phyloP scores from a whole-genome alignment of 1,284 basidiomycete species.

The Tilletia setariae region DNA sequence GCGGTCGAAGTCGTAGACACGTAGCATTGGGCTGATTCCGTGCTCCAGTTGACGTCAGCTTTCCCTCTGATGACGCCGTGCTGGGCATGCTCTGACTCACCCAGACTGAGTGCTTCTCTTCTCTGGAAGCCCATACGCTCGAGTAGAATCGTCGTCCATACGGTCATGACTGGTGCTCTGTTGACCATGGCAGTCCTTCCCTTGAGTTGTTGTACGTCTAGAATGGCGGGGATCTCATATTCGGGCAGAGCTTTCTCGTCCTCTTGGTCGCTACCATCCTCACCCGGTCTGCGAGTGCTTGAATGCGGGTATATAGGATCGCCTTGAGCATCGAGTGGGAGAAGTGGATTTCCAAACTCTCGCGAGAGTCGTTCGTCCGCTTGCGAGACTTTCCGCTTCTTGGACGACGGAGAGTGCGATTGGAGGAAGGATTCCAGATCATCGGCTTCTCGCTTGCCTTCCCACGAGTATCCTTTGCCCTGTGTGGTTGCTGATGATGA shows the following conservation, averaged over 20 bases:
- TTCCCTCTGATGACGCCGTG: no score
- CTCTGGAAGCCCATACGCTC: slow-evolving; percentile 78
- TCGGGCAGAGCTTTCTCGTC: not conserved
- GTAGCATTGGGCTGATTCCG: slow-evolving; percentile 71
- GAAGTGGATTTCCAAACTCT: slow-evolving; percentile 1
- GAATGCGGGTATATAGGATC: not conserved
- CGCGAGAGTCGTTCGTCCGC: slow-evolving; percentile 8
- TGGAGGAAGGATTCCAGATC: slow-evolving; percentile 6
- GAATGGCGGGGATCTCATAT: slow-evolving; percentile 18
- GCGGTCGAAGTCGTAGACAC: slow-evolving; percentile 83
- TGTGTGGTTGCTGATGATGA: not conserved
- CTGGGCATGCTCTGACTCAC: slow-evolving; percentile 58
- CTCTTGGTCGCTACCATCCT: not conserved
- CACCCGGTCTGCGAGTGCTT: no score
- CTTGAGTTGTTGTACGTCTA: slow-evolving; percentile 28
- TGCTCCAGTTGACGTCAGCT: no score
- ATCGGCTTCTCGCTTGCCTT: slow-evolving; percentile 13
- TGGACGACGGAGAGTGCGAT: not conserved
- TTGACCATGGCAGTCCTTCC: slow-evolving; percentile 71
- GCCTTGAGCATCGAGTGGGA: slow-evolving; percentile 11
- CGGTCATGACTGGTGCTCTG: slow-evolving; percentile 88
- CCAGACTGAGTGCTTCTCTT: slow-evolving; percentile 83
- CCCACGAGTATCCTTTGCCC: slow-evolving; percentile 7
- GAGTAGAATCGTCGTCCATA: slow-evolving; percentile 82
- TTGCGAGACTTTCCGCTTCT: slow-evolving; percentile 1